phyloP scores from a whole-genome alignment of 495 filamentous ascomycete genomes.

The Trichocladium uniseriatum region DNA sequence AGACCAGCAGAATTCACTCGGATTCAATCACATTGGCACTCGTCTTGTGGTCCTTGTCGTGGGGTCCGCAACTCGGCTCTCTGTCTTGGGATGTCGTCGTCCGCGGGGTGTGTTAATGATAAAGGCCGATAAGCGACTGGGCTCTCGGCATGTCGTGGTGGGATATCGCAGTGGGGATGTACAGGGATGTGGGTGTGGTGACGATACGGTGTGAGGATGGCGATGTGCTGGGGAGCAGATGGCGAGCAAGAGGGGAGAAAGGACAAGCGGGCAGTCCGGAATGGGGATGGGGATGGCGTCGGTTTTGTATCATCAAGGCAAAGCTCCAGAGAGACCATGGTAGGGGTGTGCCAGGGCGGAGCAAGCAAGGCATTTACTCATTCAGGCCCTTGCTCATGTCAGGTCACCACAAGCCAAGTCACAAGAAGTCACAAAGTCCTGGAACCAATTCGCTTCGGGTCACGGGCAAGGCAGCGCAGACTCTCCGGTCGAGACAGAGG shows the following conservation, averaged over 20 bases:
- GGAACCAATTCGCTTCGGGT: constrained; percentile 22
- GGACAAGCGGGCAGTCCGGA: constrained; percentile 2
- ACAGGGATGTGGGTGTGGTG: background rate
- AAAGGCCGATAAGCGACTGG: constrained; percentile 7
- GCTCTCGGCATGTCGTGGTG: background rate
- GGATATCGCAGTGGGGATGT: background rate
- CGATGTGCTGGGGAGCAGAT: background rate
- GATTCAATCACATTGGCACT: too few species aligned
- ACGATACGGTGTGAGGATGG: background rate
- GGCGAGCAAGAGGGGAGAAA: background rate
- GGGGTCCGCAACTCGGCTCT: background rate
- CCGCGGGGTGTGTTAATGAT: background rate
- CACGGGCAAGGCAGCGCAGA: constrained; percentile 13
- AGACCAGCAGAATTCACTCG: too few species aligned
- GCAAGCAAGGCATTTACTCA: constrained; percentile 5
- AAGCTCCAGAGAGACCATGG: constrained; percentile 4
- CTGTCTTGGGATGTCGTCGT: background rate
- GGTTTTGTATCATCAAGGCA: constrained; percentile 26
- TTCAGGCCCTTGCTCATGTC: constrained; percentile 7
- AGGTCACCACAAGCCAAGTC: constrained; percentile 15
- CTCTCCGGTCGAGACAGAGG: background rate
- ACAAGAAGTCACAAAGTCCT: constrained; percentile 16
- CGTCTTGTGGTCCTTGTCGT: background rate
- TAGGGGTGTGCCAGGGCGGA: background rate
- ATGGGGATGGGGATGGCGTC: constrained; percentile 19